Percentiles rank a stretch among this genome's conserved stretches.
These are phyloP conservation scores for Thecamonas trahens DNA, from an alignment of 78 protist species.

Conservation along the genomic window DNA sequence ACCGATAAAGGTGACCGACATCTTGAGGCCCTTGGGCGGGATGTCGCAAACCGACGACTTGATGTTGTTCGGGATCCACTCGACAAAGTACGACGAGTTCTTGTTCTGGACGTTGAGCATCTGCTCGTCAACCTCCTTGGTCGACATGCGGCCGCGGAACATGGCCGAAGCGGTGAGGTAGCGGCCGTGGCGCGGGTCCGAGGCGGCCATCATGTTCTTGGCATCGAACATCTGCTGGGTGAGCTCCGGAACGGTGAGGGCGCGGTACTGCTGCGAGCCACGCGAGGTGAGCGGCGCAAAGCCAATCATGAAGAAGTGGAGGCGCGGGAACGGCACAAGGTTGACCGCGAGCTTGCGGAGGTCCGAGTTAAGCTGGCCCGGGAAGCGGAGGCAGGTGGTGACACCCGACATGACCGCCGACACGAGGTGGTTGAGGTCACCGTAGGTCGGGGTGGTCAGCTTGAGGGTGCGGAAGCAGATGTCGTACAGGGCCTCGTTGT, in stretches of 20 bases:
- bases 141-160: constrained; percentile 93
- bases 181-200: constrained; percentile 96
- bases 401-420: constrained; percentile 89
- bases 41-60: constrained; percentile 94
- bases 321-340: constrained; percentile 98
- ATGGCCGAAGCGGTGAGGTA: constrained; percentile 94
- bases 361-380: constrained; percentile 97
- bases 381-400: constrained; percentile 97
- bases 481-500: constrained; percentile 97
- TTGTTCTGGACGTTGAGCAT: constrained; percentile 84
- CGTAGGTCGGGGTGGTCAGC: constrained; percentile 88
- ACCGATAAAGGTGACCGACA: constrained; percentile 94
- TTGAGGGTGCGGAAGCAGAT: constrained; percentile 90
- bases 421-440: constrained; percentile 94
- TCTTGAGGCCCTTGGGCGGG: constrained; percentile 94
- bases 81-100: constrained; percentile 92
- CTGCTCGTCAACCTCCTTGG: constrained; percentile 97
- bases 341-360: constrained; percentile 97
- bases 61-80: constrained; percentile 99
- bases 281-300: constrained; percentile 91
- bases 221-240: constrained; percentile 98
- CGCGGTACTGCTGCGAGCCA: constrained; percentile 72
- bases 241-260: constrained; percentile 92
- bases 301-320: constrained; percentile 97
- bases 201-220: constrained; percentile 98